Evolutionary conservation across 805 yeast species (phyloP), one percentile per base, ranked within the genome.

Genomic region (Blastobotrys peoriensis): DNA sequence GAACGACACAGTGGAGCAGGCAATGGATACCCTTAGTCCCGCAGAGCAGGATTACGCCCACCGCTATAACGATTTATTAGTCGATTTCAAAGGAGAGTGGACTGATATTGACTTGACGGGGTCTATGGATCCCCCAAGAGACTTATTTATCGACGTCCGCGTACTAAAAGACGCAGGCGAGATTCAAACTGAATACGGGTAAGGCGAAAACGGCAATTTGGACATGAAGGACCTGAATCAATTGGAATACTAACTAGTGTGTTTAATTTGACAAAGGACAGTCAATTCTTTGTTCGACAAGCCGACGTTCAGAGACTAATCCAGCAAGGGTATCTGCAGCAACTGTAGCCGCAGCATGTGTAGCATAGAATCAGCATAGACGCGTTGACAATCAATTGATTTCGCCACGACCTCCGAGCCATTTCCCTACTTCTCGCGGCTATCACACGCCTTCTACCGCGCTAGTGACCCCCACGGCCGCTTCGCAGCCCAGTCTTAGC

Each of bases 111-210:
- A 93, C 58, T 66, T 93, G 20, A 78, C 91, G 22, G 98, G 97
- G 0, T 79, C 86, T n/a, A 59, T 93, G 53, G 85, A 76, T 18
- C 98, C 98, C 0, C 98, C 98, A 1, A 76, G 75, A 30, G 94
- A 87, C 53, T 84, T 93, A 22, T 93, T 91, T 55, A 85, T 91
- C 6, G 98, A 91, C 58, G 98, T 93, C 3, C 69, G 98, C 46
- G 98, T 91, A 5, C 65, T 91, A 41, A 84, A 84, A 60, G 95
- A 91, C 57, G 97, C 95, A 0, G 98, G 98, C 1, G 98, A 93
- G 60, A 87, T 91, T 28, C 96, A 89, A 59, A 93, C 98, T 0
- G 98, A 91, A 61, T 91, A 91, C 56, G 98, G 97, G 62, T 58
- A 41, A 19, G 62, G 41, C n/a, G n/a, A n/a, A n/a, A 22, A n/a